Evolutionary conservation across 2,329 filamentous ascomycete genomes (phyloP).

Genomic region (Penicillium sp.): DNA sequence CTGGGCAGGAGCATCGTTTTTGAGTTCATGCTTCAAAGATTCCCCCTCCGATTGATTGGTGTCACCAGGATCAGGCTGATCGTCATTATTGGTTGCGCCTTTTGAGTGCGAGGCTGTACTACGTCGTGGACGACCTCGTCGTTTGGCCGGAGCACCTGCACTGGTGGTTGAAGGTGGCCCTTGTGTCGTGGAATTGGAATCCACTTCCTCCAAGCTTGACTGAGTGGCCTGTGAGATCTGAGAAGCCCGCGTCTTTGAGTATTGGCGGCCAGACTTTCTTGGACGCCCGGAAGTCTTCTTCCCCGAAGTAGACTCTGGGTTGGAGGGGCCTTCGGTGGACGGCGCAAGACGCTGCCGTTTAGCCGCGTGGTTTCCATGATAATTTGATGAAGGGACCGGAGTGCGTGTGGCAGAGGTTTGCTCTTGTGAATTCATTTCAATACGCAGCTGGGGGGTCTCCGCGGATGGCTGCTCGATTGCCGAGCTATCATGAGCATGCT

Average conservation of each 20-base stretch:
- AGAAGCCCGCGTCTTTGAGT: conserved; percentile 8
- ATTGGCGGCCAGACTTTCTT: conserved; percentile 24
- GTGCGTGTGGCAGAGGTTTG: no score
- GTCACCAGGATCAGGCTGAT: not conserved
- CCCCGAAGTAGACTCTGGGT: conserved; percentile 4
- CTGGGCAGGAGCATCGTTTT: not conserved
- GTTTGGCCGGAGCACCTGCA: conserved; percentile 1
- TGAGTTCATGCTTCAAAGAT: not conserved
- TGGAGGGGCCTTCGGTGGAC: conserved; percentile 5
- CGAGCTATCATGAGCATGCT: conserved; percentile 2
- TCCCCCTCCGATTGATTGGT: not conserved
- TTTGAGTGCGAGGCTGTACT: conserved; percentile 11
- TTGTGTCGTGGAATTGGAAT: no score
- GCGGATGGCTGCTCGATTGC: conserved; percentile 2
- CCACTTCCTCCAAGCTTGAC: conserved; percentile 5
- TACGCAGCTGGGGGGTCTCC: not conserved
- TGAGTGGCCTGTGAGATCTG: conserved; percentile 14
- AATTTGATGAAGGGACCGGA: no score
- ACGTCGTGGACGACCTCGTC: conserved; percentile 13
- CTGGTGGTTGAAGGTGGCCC: no score
- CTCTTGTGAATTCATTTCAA: not conserved
- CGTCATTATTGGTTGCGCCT: not conserved
- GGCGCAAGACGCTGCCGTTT: conserved; percentile 31
- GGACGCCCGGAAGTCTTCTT: conserved; percentile 21
- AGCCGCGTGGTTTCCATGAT: not conserved